These are phyloP conservation scores for Vitis hybrid DNA, from an alignment of 177 flowering plant genomes.

Conservation along the genomic window DNA sequence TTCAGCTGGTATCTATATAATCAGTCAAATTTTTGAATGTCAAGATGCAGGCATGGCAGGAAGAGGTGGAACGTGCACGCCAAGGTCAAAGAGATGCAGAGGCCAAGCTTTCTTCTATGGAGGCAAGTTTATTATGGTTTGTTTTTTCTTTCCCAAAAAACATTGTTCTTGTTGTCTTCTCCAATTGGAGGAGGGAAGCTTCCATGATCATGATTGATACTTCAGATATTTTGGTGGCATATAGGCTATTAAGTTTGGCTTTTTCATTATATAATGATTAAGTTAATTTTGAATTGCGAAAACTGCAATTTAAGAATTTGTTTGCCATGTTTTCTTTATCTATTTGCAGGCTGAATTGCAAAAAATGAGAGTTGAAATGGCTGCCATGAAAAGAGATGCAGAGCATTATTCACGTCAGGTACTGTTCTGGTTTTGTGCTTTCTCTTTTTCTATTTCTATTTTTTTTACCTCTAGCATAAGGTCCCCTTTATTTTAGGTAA, in stretches of 20 bases:
- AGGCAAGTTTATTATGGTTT: constrained; percentile 49
- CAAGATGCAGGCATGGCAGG: constrained; percentile 97
- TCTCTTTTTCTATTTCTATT: background rate
- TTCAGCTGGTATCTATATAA: background rate
- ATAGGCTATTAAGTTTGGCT: too few relatives aligned
- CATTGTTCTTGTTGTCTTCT: background rate
- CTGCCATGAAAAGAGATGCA: constrained; percentile 99
- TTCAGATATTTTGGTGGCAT: too few relatives aligned
- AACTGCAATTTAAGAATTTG: too few relatives aligned
- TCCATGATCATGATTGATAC: too few relatives aligned
- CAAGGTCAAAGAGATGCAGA: constrained; percentile 98
- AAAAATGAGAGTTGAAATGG: constrained; percentile 97
- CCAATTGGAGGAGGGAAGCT: too few relatives aligned
- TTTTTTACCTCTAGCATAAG: background rate
- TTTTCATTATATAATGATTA: too few relatives aligned
- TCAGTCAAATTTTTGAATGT: constrained; percentile 11
- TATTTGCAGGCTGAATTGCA: constrained; percentile 82
- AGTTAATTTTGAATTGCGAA: too few relatives aligned
- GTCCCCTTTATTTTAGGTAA: too few relatives aligned
- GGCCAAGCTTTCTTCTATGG: constrained; percentile 75
- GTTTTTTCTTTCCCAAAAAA: background rate
- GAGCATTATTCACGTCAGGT: constrained; percentile 99
- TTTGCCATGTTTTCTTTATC: constrained; percentile 9
- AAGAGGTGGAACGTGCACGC: constrained; percentile 97
- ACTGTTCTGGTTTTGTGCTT: constrained; percentile 5